Conservation (phyloP, 106 monocot genomes). For the Dendrobium officinale region DNA sequence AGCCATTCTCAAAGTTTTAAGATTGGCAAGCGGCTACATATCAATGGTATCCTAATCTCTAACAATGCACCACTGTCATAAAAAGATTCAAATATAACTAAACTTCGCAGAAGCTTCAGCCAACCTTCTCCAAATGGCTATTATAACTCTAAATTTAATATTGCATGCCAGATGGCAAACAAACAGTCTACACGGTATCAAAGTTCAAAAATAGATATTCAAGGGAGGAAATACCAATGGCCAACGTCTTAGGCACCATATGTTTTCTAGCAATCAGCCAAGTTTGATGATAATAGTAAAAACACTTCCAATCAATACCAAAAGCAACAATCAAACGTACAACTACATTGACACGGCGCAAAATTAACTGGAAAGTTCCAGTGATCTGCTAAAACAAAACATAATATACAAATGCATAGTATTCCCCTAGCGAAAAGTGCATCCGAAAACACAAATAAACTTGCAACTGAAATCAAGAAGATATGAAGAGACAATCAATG, state of each 20-base stretch:
- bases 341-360: background rate
- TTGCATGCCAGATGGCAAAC: background rate
- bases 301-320: background rate
- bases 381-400: background rate
- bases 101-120: background rate
- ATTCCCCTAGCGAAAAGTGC: background rate
- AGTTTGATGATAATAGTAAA: background rate
- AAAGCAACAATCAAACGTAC: background rate
- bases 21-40: too few species aligned
- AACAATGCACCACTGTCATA: too few species aligned
- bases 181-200: background rate
- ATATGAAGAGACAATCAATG: background rate
- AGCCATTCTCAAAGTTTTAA: too few species aligned
- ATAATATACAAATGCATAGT: background rate
- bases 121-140: background rate
- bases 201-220: background rate
- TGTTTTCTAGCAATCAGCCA: background rate
- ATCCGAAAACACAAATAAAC: background rate
- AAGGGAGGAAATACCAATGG: background rate
- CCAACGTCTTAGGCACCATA: too few species aligned
- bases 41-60: too few species aligned
- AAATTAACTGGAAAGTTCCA: background rate
- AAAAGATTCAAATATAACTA: background rate
- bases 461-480: background rate
- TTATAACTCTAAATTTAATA: background rate